Percentiles rank a stretch among this genome's conserved stretches.
Evolutionary conservation across 208 protist species (phyloP).

Genomic region (Wallacemonas sp.): DNA sequence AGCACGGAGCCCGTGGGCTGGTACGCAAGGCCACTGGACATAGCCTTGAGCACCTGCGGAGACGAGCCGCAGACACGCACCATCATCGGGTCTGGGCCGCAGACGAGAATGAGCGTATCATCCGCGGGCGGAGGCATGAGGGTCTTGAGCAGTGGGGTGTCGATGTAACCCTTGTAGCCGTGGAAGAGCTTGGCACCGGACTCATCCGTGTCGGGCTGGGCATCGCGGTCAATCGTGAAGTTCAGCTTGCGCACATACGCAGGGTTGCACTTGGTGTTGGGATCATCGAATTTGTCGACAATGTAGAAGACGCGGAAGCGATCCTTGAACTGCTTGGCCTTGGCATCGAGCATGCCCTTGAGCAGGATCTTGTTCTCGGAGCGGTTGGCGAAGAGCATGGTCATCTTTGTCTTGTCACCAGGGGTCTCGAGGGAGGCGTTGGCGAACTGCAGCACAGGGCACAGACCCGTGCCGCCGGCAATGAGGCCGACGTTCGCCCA

Average conservation of each 20-base stretch:
- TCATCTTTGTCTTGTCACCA: constrained; percentile 83
- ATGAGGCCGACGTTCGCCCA: constrained; percentile 88
- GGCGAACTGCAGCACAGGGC: constrained; percentile 92
- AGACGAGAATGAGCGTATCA: constrained; percentile 82
- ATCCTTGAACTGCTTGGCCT: constrained; percentile 53
- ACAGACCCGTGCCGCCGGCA: constrained; percentile 91
- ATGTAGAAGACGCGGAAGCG: constrained; percentile 88
- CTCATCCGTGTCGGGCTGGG: constrained; percentile 35
- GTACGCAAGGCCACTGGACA: constrained; percentile 73
- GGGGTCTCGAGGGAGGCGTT: constrained; percentile 78
- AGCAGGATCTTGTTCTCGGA: constrained; percentile 93
- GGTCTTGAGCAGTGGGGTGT: constrained; percentile 60
- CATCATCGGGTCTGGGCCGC: constrained; percentile 89
- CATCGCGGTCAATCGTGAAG: constrained; percentile 30
- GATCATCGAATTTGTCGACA: constrained; percentile 75
- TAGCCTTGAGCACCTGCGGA: constrained; percentile 54
- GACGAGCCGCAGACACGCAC: constrained; percentile 62
- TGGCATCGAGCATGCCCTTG: constrained; percentile 85
- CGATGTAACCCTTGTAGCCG: constrained; percentile 80
- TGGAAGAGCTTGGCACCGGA: constrained; percentile 69
- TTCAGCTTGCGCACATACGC: constrained; percentile 36
- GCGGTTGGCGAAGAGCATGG: constrained; percentile 88
- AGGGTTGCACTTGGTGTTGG: constrained; percentile 38
- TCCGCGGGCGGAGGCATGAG: constrained; percentile 76
- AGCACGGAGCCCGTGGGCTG: constrained; percentile 74